Base-by-base conservation (phyloP, 495 filamentous ascomycete species). In the Neurospora sp. region DNA sequence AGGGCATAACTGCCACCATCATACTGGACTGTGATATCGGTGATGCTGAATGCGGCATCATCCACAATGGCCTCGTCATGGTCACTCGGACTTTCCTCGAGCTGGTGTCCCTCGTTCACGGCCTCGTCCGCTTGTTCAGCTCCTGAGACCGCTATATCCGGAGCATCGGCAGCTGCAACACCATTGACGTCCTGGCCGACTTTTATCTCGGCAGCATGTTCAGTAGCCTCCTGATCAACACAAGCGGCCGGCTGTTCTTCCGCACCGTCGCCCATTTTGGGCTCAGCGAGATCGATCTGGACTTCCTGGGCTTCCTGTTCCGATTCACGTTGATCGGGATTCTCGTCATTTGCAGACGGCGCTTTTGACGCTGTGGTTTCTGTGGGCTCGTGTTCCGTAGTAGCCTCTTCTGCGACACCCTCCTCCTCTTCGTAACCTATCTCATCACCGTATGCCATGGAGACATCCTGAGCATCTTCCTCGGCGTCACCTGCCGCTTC, bases 1-100 rank as follows among this genome's bases (percentile, higher is more conserved):
- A 97, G 83, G 14, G 88, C 88, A 69, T 94, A 93, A 75, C 89
- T 88, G 69, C 81, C 87, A 9, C 88, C 86, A 73, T 89, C 86
- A 79, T 94, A 96, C 12, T 86, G 76, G 53, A 96, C 87, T 46
- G 88, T 73, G n/a, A 84, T 74, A 48, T 88, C 46, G 85, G 85
- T 71, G 82, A 84, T 22, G 3, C 40, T 40, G 3, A 66, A 10
- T 7, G 46, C 68, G 7, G 72, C 46, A 12, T 66, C 70, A 27
- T 72, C 73, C 16, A 71, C 73, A 35, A 73, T 72, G 11, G 46
- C 72, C 27, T 71, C 41, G 9, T 77, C 75, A 68, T 74, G 41
- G 48, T 77, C 73, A 69, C 39, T 66, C 8, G 41, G 53, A 22
- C 70, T 66, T 66, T 37, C 27, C 27, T 35, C 27, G 8, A 66